Conservation (phyloP, 2,329 filamentous ascomycete species). For the Zymoseptoria ardabiliae region DNA sequence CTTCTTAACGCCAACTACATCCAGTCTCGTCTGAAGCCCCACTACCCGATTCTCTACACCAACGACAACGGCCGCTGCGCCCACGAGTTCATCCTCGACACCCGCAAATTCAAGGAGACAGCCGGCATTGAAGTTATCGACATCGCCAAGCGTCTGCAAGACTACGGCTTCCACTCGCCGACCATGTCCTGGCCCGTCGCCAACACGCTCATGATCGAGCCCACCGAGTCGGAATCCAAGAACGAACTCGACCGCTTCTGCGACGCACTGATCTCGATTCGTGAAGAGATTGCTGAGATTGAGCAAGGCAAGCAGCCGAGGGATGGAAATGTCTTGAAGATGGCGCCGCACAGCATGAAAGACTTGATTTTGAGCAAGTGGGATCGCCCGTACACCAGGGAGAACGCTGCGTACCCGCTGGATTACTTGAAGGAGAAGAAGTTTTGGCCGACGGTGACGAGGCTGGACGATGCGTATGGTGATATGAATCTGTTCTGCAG, state of each 20-base stretch:
- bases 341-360: conserved; percentile 75
- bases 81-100: conserved; percentile 94
- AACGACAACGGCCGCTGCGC: conserved; percentile 83
- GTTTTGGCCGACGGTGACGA: conserved; percentile 86
- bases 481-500: conserved; percentile 94
- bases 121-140: conserved; percentile 86
- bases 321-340: conserved; percentile 78
- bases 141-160: conserved; percentile 90
- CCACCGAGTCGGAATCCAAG: conserved; percentile 87
- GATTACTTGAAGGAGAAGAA: conserved; percentile 86
- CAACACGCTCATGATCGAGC: conserved; percentile 97
- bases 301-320: conserved; percentile 71
- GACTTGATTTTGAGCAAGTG: conserved; percentile 72
- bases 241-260: conserved; percentile 90
- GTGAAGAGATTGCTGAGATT: conserved; percentile 73
- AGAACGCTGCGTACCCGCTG: conserved; percentile 81
- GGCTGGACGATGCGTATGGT: conserved; percentile 83
- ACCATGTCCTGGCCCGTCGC: conserved; percentile 96
- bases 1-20: conserved; percentile 98
- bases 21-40: conserved; percentile 72
- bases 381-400: conserved; percentile 72
- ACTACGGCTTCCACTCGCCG: conserved; percentile 94
- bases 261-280: conserved; percentile 79
- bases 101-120: conserved; percentile 73
- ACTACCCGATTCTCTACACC: conserved; percentile 91